Evolutionary conservation across 495 filamentous ascomycete species (phyloP).

Genomic region (Penicillium manginii): DNA sequence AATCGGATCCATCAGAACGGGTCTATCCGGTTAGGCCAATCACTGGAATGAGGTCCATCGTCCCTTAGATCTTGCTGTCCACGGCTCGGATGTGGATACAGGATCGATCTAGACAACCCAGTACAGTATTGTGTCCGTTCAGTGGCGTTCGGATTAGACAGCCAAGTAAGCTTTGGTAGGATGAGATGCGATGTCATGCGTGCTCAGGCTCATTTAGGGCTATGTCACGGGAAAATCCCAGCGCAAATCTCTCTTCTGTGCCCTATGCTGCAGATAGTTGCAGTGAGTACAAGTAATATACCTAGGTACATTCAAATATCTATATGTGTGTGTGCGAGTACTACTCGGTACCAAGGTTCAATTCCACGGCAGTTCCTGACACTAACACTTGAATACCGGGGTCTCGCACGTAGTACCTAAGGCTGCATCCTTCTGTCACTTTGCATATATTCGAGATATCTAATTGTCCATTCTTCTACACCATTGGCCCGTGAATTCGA

Average conservation of each 20-base stretch:
- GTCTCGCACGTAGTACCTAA: constrained; percentile 2
- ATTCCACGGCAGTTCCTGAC: not conserved
- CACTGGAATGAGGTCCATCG: constrained; percentile 13
- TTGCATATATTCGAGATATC: constrained; percentile 24
- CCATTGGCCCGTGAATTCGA: constrained; percentile 20
- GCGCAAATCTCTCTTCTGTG: not conserved
- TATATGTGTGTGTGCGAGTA: not conserved
- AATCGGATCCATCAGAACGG: constrained; percentile 39
- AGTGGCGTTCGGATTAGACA: constrained; percentile 1
- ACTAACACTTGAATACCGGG: constrained; percentile 8
- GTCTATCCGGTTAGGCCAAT: constrained; percentile 38
- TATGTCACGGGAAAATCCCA: no score
- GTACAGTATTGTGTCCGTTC: not conserved
- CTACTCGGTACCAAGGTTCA: constrained; percentile 1
- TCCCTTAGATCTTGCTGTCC: constrained; percentile 28
- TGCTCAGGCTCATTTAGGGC: not conserved
- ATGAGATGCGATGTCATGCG: not conserved
- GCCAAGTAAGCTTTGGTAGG: constrained; percentile 2
- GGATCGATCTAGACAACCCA: constrained; percentile 29
- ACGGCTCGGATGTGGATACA: constrained; percentile 28
- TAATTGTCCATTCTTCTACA: constrained; percentile 11
- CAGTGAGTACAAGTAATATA: not conserved
- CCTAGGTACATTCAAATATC: not conserved
- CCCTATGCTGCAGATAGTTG: not conserved
- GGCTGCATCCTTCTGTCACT: constrained; percentile 22